Base-by-base conservation (phyloP, 345 rosid genomes). In the Camelina hispida region DNA sequence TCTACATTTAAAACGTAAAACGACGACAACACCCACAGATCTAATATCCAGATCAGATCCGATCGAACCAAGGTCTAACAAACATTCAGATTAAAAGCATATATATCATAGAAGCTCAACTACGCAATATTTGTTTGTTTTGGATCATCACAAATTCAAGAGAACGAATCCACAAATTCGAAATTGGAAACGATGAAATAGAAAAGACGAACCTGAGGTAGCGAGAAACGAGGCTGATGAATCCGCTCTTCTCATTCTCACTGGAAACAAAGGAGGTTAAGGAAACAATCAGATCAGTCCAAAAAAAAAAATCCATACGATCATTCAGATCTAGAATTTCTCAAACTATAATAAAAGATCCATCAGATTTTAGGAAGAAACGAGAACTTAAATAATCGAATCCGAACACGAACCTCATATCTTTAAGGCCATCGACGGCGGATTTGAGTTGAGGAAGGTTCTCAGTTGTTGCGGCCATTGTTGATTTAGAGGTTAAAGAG, bases 181-280 rank as follows among this genome's bases (percentile, higher is more conserved):
- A 0, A 50, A 58, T 6, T 12, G 10, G 35, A 74, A 68, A 47
- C 50, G 22, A 18, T 43, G 34, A 62, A 25, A 16, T 40, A 62
- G 60, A 62, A 63, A n/a, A 62, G 14, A 43, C 76, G 13, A 66
- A 91, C 99, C 99, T 88, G 79, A 95, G 84, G 74, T 87, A 91
- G 61, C 99, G 99, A 56, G 89, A 32, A 14, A 92, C 91, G 52
- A 95, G 97, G 85, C 62, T 86, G 88, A 91, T 79, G 92, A 88
- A 91, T 83, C 97, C 97, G 4, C 46, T 61, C 66, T 10, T 67
- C 74, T 79, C 81, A 14, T 47, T 79, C 54, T 61, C 78, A 73
- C 78, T 72, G 42, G 35, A 62, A 46, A 73, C 25, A 51, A n/a
- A 0, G 48, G 7, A 69, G 13, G 1, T n/a, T n/a, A 6, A 69